Percentiles rank a stretch among this genome's conserved stretches.
Conservation (phyloP, 306 rosid genomes). For the Fragaria ananassa region DNA sequence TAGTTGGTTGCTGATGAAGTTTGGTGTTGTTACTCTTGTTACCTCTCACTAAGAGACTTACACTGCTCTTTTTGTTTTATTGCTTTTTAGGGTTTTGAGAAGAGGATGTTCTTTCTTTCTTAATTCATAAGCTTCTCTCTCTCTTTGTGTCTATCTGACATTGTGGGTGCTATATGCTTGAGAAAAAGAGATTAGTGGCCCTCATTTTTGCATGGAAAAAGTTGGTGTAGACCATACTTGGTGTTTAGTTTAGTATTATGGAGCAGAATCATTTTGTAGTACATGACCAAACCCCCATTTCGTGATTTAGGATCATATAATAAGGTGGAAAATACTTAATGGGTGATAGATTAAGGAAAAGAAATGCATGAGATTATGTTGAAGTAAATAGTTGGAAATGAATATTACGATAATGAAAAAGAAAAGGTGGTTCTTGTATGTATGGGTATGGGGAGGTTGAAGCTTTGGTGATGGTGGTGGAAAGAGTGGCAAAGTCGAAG, state of each 20-base stretch:
- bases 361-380: slow-evolving; percentile 11
- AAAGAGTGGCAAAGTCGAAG: slow-evolving; percentile 6
- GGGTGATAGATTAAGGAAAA: slow-evolving; percentile 34
- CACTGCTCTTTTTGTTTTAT: slow-evolving; percentile 61
- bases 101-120: slow-evolving; percentile 47
- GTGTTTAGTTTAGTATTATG: slow-evolving; percentile 11
- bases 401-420: slow-evolving; percentile 12
- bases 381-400: slow-evolving; percentile 7
- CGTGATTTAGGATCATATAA: slow-evolving; percentile 15
- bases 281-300: slow-evolving; percentile 34
- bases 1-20: slow-evolving; percentile 18
- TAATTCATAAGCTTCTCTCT: slow-evolving; percentile 68
- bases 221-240: slow-evolving; percentile 12
- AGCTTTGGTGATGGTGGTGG: slow-evolving; percentile 23
- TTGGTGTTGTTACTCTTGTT: background rate
- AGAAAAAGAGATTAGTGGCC: slow-evolving; percentile 42
- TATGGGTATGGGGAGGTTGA: background rate
- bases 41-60: background rate
- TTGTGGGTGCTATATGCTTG: slow-evolving; percentile 29
- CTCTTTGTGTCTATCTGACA: slow-evolving; percentile 27
- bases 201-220: slow-evolving; percentile 57
- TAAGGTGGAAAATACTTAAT: slow-evolving; percentile 4
- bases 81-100: slow-evolving; percentile 84
- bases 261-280: slow-evolving; percentile 24
- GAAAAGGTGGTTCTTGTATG: slow-evolving; percentile 26